phyloP scores from a whole-genome alignment of 1,139 yeast genomes.

The Scheffersomyces parashehatae region DNA sequence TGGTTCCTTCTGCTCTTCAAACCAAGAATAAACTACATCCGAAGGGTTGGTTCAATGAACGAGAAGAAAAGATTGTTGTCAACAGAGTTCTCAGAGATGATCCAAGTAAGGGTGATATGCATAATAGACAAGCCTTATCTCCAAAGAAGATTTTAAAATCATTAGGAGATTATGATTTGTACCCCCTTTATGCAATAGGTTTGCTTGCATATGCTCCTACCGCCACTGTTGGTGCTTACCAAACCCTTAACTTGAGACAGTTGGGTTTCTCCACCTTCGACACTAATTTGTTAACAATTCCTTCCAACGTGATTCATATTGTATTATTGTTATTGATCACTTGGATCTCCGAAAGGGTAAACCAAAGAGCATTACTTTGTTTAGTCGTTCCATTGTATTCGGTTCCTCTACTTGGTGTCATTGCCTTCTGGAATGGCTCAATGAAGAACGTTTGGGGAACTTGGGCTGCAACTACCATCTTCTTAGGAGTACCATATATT shows the following conservation, averaged over 20 bases:
- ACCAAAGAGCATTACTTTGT: conserved; percentile 13
- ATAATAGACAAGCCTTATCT: conserved; percentile 30
- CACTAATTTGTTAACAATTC: conserved; percentile 22
- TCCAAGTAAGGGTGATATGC: conserved; percentile 36
- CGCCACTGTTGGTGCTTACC: conserved; percentile 13
- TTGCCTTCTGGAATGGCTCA: conserved; percentile 18
- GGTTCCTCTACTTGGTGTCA: conserved; percentile 10
- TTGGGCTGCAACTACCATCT: conserved; percentile 15
- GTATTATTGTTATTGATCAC: conserved; percentile 14
- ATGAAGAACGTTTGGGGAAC: conserved; percentile 20
- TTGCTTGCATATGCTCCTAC: conserved; percentile 15
- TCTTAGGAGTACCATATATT: conserved; percentile 13
- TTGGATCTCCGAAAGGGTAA: conserved; percentile 11
- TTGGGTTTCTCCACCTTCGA: conserved; percentile 20
- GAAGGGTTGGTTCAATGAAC: conserved; percentile 38
- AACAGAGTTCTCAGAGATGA: conserved; percentile 33
- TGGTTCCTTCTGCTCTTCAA: conserved; percentile 36
- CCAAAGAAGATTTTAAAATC: conserved; percentile 19
- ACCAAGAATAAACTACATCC: conserved; percentile 25
- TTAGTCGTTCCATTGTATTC: conserved; percentile 12
- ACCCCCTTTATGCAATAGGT: conserved; percentile 21
- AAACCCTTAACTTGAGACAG: conserved; percentile 14
- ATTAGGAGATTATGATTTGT: conserved; percentile 24
- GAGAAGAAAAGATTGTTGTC: conserved; percentile 35
- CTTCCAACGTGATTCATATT: conserved; percentile 14